Conservation (phyloP, 495 filamentous ascomycete genomes). For the Annulohypoxylon nitens region DNA sequence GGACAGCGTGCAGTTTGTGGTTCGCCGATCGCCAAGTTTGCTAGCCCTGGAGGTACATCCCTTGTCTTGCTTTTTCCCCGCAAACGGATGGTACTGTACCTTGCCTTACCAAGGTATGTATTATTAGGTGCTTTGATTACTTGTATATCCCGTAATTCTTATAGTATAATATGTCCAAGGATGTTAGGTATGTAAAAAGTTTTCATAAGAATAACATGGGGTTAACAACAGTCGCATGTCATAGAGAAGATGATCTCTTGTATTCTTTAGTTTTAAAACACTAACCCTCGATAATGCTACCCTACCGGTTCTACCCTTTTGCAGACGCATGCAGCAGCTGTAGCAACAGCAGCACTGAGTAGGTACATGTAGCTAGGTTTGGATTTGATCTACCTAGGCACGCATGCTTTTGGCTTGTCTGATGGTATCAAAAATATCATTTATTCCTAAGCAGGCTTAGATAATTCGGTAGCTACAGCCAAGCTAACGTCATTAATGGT, state of each 20-base stretch:
- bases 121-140: conserved; percentile 4
- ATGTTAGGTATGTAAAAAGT: background rate
- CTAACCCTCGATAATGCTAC: conserved; percentile 26
- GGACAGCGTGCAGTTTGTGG: conserved; percentile 21
- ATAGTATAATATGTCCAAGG: conserved; percentile 21
- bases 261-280: conserved; percentile 20
- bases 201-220: conserved; percentile 11
- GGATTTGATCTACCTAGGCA: conserved; percentile 25
- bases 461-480: conserved; percentile 40
- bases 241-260: conserved; percentile 9
- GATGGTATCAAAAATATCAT: conserved; percentile 18
- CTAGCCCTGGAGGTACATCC: conserved; percentile 8
- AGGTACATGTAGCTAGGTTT: background rate
- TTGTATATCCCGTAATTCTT: conserved; percentile 22
- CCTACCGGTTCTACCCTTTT: conserved; percentile 15
- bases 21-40: conserved; percentile 42
- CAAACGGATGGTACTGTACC: conserved; percentile 15
- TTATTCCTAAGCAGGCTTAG: conserved; percentile 30
- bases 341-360: background rate
- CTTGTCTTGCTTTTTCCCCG: conserved; percentile 29
- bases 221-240: conserved; percentile 13
- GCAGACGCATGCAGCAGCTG: conserved; percentile 31
- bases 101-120: too few species aligned
- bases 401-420: conserved; percentile 16
- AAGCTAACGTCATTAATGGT: conserved; percentile 43